phyloP scores from a whole-genome alignment of 192 early-diverging fungal genomes.

The Coemansia sp. region DNA sequence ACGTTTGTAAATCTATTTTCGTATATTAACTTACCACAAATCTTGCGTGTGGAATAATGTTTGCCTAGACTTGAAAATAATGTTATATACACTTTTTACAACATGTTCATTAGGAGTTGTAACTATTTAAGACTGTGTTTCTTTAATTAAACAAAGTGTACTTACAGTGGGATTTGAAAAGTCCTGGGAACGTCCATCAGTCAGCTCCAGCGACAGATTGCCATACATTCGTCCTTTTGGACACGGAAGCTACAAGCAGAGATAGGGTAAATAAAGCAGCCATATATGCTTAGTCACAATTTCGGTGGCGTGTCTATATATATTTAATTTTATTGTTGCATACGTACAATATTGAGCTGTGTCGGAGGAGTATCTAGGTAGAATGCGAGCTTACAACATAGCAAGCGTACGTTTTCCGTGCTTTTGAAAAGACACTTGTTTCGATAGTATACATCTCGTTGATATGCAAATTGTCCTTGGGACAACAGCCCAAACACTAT shows the following conservation, averaged over 20 bases:
- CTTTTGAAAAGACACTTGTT: slow-evolving; percentile 30
- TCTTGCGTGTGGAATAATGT: slow-evolving; percentile 22
- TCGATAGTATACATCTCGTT: slow-evolving; percentile 47
- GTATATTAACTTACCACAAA: slow-evolving; percentile 26
- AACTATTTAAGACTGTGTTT: neutral
- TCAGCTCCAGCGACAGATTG: slow-evolving; percentile 25
- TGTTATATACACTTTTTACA: neutral
- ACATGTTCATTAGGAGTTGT: neutral
- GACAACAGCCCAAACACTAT: slow-evolving; percentile 21
- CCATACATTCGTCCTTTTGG: slow-evolving; percentile 45
- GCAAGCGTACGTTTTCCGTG: slow-evolving; percentile 34
- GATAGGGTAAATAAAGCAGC: neutral
- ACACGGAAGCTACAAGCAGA: slow-evolving; percentile 29
- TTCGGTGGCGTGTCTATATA: neutral
- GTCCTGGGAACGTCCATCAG: slow-evolving; percentile 17
- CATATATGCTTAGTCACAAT: neutral
- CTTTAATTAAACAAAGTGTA: neutral
- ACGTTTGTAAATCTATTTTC: neutral
- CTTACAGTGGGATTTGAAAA: slow-evolving; percentile 28
- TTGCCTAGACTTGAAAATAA: slow-evolving; percentile 15
- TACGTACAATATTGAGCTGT: slow-evolving; percentile 37
- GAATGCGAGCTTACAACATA: slow-evolving; percentile 31
- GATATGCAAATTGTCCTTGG: slow-evolving; percentile 38
- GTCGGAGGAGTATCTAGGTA: slow-evolving; percentile 22
- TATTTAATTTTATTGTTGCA: neutral